Percentiles rank a stretch among this genome's conserved stretches.
These are phyloP conservation scores for Ophiostoma montium DNA, from an alignment of 2,329 filamentous ascomycete genomes.

Conservation along the genomic window DNA sequence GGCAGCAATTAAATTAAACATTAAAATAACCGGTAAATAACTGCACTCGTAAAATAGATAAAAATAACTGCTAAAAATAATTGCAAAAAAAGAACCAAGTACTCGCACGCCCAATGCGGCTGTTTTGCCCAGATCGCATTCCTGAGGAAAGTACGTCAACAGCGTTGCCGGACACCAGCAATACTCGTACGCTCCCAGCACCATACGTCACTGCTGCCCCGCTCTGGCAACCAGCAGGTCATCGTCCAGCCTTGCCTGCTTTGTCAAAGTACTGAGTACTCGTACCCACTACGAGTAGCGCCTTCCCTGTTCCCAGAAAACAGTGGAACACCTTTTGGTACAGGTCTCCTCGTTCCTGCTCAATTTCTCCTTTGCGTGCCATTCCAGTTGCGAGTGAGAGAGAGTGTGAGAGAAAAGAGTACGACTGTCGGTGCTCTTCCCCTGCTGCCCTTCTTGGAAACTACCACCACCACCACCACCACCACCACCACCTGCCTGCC, in stretches of 20 bases:
- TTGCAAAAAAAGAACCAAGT: background rate
- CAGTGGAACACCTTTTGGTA: no score
- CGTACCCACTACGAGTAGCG: background rate
- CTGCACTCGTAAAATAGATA: background rate
- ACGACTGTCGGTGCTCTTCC: no score
- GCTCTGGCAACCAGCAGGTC: background rate
- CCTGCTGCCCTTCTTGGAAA: no score
- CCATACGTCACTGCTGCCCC: conserved; percentile 13
- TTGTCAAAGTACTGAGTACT: background rate
- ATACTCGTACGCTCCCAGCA: background rate
- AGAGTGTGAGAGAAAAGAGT: no score
- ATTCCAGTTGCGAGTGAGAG: no score
- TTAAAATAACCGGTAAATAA: no score
- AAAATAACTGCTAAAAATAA: background rate
- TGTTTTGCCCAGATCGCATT: no score
- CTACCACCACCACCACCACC: no score
- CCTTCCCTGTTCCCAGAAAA: background rate
- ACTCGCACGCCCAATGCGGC: no score
- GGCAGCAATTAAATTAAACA: background rate
- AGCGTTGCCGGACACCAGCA: background rate
- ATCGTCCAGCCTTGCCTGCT: conserved; percentile 9
- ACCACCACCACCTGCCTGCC: no score
- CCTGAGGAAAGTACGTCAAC: background rate
- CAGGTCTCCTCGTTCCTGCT: background rate
- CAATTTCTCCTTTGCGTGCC: background rate